Conservation (phyloP, 441 rosid genomes). For the Gossypium trilobum region DNA sequence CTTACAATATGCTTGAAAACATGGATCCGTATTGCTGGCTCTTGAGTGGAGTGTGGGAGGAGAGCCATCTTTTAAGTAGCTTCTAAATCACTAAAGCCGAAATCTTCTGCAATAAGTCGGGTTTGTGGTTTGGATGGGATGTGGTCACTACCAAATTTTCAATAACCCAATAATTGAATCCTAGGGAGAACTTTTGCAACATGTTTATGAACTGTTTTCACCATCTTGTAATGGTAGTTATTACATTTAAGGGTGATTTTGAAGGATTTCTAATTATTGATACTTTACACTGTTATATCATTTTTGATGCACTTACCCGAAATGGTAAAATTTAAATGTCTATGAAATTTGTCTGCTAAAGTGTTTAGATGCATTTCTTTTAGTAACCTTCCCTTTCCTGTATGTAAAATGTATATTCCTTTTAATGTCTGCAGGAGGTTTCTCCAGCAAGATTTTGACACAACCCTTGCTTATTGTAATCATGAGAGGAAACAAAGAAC, state of each 20-base stretch:
- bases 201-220: background rate
- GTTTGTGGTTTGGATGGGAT: background rate
- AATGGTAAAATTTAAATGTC: background rate
- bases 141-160: background rate
- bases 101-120: background rate
- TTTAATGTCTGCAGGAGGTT: constrained; percentile 51
- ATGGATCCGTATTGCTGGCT: background rate
- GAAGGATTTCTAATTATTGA: background rate
- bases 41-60: background rate
- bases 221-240: background rate
- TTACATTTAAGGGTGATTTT: background rate
- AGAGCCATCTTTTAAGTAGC: background rate
- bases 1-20: background rate
- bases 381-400: background rate
- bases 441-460: constrained; percentile 85
- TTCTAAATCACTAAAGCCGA: constrained; percentile 7
- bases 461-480: constrained; percentile 77
- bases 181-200: background rate
- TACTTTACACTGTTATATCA: background rate
- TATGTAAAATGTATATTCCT: background rate
- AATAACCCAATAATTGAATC: background rate
- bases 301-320: background rate
- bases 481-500: constrained; percentile 90
- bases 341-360: background rate
- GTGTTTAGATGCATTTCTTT: background rate